Evolutionary conservation across 2,329 filamentous ascomycete genomes (phyloP).

Genomic region (Aspergillus calidoustus): DNA sequence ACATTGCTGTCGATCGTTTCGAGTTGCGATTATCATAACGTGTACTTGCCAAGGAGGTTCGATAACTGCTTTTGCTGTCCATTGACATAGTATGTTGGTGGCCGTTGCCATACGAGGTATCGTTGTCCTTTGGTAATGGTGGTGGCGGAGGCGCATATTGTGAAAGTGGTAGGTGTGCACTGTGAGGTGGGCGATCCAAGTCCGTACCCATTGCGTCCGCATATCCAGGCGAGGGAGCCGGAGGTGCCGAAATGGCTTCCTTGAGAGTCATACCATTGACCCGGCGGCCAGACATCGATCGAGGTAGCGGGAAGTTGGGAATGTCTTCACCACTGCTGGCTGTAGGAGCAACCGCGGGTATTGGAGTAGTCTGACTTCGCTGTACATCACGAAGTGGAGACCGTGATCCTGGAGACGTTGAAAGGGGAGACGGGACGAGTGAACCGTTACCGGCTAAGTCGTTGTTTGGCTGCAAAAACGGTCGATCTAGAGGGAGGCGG

Average conservation of each 20-base stretch:
- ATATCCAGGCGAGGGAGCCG: slow-evolving; percentile 24
- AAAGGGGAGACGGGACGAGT: slow-evolving; percentile 66
- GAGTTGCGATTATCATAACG: slow-evolving; percentile 38
- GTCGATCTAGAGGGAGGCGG: slow-evolving; percentile 38
- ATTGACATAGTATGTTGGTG: slow-evolving; percentile 34
- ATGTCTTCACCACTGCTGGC: slow-evolving; percentile 57
- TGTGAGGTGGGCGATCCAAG: slow-evolving; percentile 11
- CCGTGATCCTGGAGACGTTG: slow-evolving; percentile 55
- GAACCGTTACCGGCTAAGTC: slow-evolving; percentile 62
- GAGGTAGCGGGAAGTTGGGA: slow-evolving; percentile 56
- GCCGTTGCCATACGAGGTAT: neutral
- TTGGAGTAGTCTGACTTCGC: slow-evolving; percentile 46
- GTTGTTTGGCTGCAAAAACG: slow-evolving; percentile 60
- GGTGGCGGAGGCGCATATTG: slow-evolving; percentile 14
- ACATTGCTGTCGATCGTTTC: slow-evolving; percentile 38
- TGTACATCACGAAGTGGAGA: slow-evolving; percentile 44
- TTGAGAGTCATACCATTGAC: slow-evolving; percentile 30
- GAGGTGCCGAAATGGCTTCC: slow-evolving; percentile 26
- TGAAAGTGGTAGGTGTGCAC: slow-evolving; percentile 17
- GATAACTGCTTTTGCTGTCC: slow-evolving; percentile 45
- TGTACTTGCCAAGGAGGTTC: slow-evolving; percentile 46
- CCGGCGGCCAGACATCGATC: slow-evolving; percentile 31
- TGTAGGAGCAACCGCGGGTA: slow-evolving; percentile 47
- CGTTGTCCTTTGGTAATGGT: slow-evolving; percentile 19
- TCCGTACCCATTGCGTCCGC: slow-evolving; percentile 9